A percentile compares a stretch with the other conserved stretches of the same genome.
phyloP scores from a whole-genome alignment of 495 filamentous ascomycete species.

The Aspergillus wentii region DNA sequence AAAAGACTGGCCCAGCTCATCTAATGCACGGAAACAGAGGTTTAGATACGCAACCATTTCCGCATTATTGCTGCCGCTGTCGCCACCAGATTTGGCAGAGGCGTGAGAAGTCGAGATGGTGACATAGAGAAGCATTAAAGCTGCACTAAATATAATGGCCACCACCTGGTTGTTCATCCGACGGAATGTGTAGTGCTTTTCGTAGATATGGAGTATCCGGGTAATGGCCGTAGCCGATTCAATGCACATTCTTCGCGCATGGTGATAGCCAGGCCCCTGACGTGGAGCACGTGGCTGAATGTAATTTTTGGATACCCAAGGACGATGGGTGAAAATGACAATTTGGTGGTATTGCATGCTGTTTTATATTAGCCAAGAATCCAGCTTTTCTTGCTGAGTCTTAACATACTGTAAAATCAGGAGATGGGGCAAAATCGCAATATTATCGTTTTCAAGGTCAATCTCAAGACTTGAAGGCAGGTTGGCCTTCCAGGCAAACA shows the following conservation, averaged over 20 bases:
- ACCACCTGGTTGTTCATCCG: constrained; percentile 48
- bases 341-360: constrained; percentile 53
- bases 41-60: constrained; percentile 45
- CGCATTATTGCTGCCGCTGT: constrained; percentile 20
- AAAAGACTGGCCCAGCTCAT: constrained; percentile 42
- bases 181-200: constrained; percentile 45
- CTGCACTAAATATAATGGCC: constrained; percentile 46
- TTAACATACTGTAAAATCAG: constrained; percentile 42
- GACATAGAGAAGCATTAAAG: constrained; percentile 43
- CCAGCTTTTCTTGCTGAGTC: neutral
- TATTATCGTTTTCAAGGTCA: constrained; percentile 31
- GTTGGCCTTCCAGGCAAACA: constrained; percentile 45
- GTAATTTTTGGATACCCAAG: constrained; percentile 46
- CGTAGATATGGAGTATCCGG: constrained; percentile 41
- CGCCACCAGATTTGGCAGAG: constrained; percentile 15
- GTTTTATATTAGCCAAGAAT: neutral
- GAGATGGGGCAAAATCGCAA: constrained; percentile 39
- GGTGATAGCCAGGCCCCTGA: constrained; percentile 40
- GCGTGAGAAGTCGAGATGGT: constrained; percentile 35
- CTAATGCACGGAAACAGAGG: constrained; percentile 43
- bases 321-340: constrained; percentile 46
- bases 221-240: constrained; percentile 43
- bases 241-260: constrained; percentile 44
- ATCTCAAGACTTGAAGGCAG: constrained; percentile 38
- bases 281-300: constrained; percentile 41